These are phyloP conservation scores for Fusarium praegraminearum DNA, from an alignment of 2,329 filamentous ascomycete species.

Conservation along the genomic window DNA sequence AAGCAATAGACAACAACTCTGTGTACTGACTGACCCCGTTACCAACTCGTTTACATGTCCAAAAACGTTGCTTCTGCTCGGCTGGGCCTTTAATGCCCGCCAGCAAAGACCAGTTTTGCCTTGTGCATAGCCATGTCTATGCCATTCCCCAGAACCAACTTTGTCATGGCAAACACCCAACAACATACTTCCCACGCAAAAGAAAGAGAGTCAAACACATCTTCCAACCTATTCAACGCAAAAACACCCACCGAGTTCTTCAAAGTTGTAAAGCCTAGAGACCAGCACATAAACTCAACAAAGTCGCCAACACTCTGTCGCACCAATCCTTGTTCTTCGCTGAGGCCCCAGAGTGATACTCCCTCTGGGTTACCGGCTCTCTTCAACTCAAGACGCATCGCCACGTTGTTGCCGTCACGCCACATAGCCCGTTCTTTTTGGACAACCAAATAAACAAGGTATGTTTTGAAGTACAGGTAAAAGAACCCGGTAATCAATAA, in stretches of 20 bases:
- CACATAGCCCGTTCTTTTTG: slow-evolving; percentile 47
- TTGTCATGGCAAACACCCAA: not conserved
- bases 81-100: not conserved
- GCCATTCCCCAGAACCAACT: not conserved
- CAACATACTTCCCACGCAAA: not conserved
- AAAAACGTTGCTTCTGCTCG: not conserved
- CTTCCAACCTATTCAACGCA: not conserved
- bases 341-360: slow-evolving; percentile 14
- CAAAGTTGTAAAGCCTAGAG: not conserved
- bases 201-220: not conserved
- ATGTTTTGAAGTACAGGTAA: not conserved
- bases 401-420: slow-evolving; percentile 49
- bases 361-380: slow-evolving; percentile 15
- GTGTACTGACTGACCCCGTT: not conserved
- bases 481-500: slow-evolving; percentile 15
- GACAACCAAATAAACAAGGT: slow-evolving; percentile 37
- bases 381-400: slow-evolving; percentile 48
- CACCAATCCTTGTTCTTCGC: slow-evolving; percentile 7
- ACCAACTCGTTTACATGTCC: not conserved
- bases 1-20: not conserved
- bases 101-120: not conserved
- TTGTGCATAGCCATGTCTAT: not conserved
- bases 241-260: not conserved
- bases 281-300: not conserved
- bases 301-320: not conserved